phyloP scores from a whole-genome alignment of 768 basidiomycete species.

The Pisolithus sp. region DNA sequence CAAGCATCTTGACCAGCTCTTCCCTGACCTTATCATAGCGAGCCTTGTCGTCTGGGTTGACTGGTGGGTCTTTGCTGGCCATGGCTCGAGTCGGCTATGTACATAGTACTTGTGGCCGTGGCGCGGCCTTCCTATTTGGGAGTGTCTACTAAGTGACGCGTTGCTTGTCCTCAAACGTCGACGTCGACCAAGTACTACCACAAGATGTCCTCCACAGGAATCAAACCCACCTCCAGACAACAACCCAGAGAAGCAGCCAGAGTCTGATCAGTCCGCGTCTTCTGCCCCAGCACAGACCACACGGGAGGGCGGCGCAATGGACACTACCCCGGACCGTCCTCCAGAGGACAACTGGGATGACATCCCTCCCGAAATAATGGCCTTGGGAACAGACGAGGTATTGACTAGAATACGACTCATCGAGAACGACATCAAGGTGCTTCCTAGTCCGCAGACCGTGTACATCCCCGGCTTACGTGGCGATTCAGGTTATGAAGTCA shows the following conservation, averaged over 20 bases:
- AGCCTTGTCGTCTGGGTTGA: conserved; percentile 60
- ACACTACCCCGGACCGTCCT: conserved; percentile 64
- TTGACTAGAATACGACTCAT: conserved; percentile 84
- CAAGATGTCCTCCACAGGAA: conserved; percentile 51
- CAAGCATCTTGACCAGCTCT: conserved; percentile 66
- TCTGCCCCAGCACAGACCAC: conserved; percentile 23
- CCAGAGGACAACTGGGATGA: conserved; percentile 84
- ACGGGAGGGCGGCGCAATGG: conserved; percentile 49
- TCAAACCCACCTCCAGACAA: conserved; percentile 41
- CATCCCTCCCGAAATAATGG: conserved; percentile 82
- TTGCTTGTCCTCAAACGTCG: conserved; percentile 1
- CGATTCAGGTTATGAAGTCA: conserved; percentile 84
- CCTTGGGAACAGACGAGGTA: conserved; percentile 79
- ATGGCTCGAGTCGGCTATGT: conserved; percentile 18
- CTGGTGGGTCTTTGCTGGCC: conserved; percentile 35
- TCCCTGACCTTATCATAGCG: conserved; percentile 69
- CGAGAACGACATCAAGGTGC: conserved; percentile 93
- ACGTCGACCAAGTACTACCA: not conserved
- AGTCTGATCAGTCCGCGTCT: conserved; percentile 26
- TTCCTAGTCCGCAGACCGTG: not conserved
- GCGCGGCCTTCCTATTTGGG: no score
- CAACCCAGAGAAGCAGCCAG: conserved; percentile 50
- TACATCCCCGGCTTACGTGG: not conserved
- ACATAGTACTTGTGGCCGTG: no score
- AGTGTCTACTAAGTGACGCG: conserved; percentile 17